These are phyloP conservation scores for Fusarium foetens DNA, from an alignment of 2,329 filamentous ascomycete species.

Conservation along the genomic window DNA sequence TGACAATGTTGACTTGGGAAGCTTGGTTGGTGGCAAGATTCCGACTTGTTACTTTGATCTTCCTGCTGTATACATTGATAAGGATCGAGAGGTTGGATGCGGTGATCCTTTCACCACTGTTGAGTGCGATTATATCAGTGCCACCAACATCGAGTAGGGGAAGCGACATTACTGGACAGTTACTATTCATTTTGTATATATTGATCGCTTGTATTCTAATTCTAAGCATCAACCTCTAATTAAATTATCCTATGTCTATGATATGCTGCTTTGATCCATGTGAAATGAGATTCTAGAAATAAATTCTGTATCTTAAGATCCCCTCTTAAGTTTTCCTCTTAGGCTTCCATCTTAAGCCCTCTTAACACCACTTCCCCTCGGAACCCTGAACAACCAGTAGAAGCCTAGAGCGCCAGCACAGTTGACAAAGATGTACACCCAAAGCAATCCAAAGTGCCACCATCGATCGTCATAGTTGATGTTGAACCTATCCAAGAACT, in stretches of 20 bases:
- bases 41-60: conserved; percentile 28
- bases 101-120: neutral
- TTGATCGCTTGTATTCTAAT: accelerated
- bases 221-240: accelerated
- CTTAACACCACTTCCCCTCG: conserved; percentile 42
- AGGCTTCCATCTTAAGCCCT: neutral
- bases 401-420: conserved; percentile 56
- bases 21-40: conserved; percentile 2
- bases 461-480: conserved; percentile 62
- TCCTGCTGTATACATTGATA: conserved; percentile 18
- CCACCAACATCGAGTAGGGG: neutral
- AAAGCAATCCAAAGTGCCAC: conserved; percentile 66
- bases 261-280: neutral
- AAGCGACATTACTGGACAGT: accelerated
- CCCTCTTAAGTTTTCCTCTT: neutral
- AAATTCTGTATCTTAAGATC: neutral
- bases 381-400: conserved; percentile 57
- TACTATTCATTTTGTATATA: neutral
- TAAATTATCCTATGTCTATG: neutral
- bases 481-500: conserved; percentile 52
- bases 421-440: conserved; percentile 63
- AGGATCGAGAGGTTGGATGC: conserved; percentile 5
- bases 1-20: neutral
- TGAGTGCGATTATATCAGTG: conserved; percentile 3
- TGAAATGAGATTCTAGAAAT: no score